These are phyloP conservation scores for Cladosporium austrohemisphaericum DNA, from an alignment of 2,329 filamentous ascomycete species.

Conservation along the genomic window DNA sequence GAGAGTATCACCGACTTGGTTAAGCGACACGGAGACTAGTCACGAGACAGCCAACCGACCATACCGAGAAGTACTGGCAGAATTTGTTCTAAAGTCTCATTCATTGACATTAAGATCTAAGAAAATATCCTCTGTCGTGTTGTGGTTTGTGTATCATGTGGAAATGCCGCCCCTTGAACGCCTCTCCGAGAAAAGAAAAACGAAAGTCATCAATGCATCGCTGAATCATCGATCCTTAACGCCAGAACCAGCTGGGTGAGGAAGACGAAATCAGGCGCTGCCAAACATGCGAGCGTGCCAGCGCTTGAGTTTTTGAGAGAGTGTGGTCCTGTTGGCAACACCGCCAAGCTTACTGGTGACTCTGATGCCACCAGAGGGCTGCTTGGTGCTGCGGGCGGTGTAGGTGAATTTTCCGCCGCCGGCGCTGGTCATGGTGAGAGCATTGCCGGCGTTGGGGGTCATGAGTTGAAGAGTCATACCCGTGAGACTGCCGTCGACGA, in stretches of 20 bases:
- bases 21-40: too few relatives aligned
- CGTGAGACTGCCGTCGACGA: conserved; percentile 31
- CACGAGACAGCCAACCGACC: too few relatives aligned
- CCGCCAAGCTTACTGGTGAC: conserved; percentile 21
- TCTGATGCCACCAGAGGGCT: conserved; percentile 24
- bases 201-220: not conserved
- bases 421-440: conserved; percentile 23
- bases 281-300: conserved; percentile 12
- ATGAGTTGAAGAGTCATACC: conserved; percentile 31
- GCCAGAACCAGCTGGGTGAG: not conserved
- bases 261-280: not conserved
- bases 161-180: too few relatives aligned
- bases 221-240: not conserved
- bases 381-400: conserved; percentile 24
- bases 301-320: conserved; percentile 11
- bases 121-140: too few relatives aligned
- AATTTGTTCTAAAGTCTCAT: too few relatives aligned
- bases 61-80: too few relatives aligned
- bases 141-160: too few relatives aligned
- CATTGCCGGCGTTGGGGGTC: conserved; percentile 24
- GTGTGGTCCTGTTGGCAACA: conserved; percentile 2
- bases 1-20: too few relatives aligned
- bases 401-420: conserved; percentile 32
- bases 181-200: not conserved
- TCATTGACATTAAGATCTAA: too few relatives aligned